These are phyloP conservation scores for Collybiopsis confluens DNA, from an alignment of 768 basidiomycete species.

Conservation along the genomic window DNA sequence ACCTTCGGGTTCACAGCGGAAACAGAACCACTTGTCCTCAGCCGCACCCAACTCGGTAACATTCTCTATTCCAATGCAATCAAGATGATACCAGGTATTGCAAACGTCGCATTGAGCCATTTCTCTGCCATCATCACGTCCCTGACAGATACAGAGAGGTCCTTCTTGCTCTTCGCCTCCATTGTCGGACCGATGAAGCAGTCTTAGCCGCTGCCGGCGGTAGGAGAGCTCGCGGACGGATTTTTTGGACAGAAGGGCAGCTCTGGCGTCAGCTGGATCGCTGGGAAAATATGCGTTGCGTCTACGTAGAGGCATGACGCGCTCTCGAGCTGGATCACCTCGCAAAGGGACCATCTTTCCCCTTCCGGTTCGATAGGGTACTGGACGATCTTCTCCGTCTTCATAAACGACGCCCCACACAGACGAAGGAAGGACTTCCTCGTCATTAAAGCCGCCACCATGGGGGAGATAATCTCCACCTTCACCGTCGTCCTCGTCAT, in stretches of 20 bases:
- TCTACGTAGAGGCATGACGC: slow-evolving; percentile 16
- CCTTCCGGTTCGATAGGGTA: slow-evolving; percentile 37
- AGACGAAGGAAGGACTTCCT: slow-evolving; percentile 28
- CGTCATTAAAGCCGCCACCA: slow-evolving; percentile 18
- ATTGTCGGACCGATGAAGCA: slow-evolving; percentile 20
- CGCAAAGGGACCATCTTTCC: slow-evolving; percentile 60
- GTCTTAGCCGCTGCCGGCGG: slow-evolving; percentile 23
- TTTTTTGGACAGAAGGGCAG: slow-evolving; percentile 68
- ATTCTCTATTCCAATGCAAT: slow-evolving; percentile 70
- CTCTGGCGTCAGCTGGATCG: slow-evolving; percentile 75
- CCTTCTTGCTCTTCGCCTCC: slow-evolving; percentile 45
- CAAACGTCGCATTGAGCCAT: slow-evolving; percentile 83
- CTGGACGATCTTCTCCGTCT: slow-evolving; percentile 21
- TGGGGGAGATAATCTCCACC: slow-evolving; percentile 9
- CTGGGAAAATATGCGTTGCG: slow-evolving; percentile 42
- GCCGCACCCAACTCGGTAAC: slow-evolving; percentile 65
- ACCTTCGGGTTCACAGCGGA: slow-evolving; percentile 43
- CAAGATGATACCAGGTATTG: slow-evolving; percentile 76
- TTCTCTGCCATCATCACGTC: slow-evolving; percentile 65
- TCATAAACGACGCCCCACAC: slow-evolving; percentile 26
- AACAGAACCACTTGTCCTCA: slow-evolving; percentile 80
- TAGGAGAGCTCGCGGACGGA: slow-evolving; percentile 59
- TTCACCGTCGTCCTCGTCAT: slow-evolving; percentile 48
- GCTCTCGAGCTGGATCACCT: slow-evolving; percentile 31
- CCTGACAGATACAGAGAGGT: slow-evolving; percentile 61